Evolutionary conservation across 345 rosid species (phyloP).

Genomic region (Citrus unshiu): DNA sequence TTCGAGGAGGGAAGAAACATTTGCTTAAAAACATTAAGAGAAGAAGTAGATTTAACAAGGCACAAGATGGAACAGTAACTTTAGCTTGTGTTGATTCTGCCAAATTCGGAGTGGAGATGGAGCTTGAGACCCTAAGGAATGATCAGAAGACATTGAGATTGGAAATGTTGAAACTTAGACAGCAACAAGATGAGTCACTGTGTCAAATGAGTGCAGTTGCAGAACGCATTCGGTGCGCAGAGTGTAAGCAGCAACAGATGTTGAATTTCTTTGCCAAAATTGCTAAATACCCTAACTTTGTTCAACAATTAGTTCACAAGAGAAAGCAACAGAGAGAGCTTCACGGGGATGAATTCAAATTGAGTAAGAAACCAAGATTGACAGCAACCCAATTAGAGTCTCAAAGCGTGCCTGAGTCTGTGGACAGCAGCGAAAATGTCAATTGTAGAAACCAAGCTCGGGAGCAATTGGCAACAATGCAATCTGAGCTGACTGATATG

Average conservation of each 20-base stretch:
- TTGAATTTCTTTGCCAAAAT: conserved; percentile 47
- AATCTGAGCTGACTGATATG: conserved; percentile 27
- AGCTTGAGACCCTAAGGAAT: conserved; percentile 37
- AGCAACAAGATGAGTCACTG: conserved; percentile 39
- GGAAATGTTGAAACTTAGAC: conserved; percentile 43
- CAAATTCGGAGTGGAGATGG: conserved; percentile 17
- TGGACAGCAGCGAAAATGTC: conserved; percentile 2
- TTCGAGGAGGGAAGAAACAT: conserved; percentile 55
- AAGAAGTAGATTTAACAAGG: conserved; percentile 39
- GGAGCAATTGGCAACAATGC: conserved; percentile 31
- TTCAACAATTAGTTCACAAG: conserved; percentile 38
- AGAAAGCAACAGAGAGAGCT: conserved; percentile 39
- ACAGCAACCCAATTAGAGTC: conserved; percentile 18
- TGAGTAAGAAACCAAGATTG: conserved; percentile 35
- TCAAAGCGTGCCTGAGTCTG: conserved; percentile 9
- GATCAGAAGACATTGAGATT: conserved; percentile 35
- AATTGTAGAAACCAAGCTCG: conserved; percentile 24
- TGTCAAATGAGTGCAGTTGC: conserved; percentile 30
- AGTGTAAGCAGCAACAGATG: conserved; percentile 48
- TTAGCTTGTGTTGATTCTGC: not conserved
- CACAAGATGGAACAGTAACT: conserved; percentile 3
- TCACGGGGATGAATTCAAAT: conserved; percentile 20
- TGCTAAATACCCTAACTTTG: conserved; percentile 31
- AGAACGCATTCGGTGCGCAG: conserved; percentile 34
- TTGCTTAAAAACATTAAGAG: conserved; percentile 60